phyloP scores from a whole-genome alignment of 345 rosid species.

The Sisymbrium altissimum region DNA sequence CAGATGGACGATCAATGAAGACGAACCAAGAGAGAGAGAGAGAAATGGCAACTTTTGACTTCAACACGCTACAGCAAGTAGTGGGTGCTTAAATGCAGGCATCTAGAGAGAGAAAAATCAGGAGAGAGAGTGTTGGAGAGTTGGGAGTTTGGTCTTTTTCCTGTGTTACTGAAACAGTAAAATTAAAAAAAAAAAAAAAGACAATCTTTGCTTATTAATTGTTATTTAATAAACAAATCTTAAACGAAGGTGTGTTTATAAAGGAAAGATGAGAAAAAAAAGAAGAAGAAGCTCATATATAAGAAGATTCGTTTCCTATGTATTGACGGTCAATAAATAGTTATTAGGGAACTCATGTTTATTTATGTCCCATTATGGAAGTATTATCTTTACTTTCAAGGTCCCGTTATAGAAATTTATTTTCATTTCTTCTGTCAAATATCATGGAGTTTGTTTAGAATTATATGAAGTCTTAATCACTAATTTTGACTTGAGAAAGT shows the following conservation, averaged over 20 bases:
- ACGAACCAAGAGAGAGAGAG: neutral
- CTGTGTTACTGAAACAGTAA: neutral
- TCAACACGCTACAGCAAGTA: conserved; percentile 39
- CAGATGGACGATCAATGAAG: conserved; percentile 17
- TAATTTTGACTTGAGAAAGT: conserved; percentile 27
- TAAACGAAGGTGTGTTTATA: neutral
- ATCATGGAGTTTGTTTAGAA: neutral
- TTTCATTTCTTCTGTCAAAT: neutral
- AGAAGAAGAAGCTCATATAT: conserved; percentile 3
- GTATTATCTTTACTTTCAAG: neutral
- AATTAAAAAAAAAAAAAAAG: neutral
- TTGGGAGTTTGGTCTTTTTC: conserved; percentile 20
- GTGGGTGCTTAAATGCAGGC: conserved; percentile 28
- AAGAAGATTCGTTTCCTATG: neutral
- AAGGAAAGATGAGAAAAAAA: neutral
- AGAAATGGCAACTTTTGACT: conserved; percentile 40
- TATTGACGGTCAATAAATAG: neutral
- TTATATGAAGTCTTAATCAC: conserved; percentile 5
- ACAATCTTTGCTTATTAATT: too few relatives aligned
- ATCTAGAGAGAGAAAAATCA: conserved; percentile 15
- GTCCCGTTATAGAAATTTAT: neutral
- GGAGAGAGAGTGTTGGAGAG: neutral
- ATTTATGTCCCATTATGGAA: neutral
- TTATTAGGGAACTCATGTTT: neutral
- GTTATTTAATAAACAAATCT: neutral